These are phyloP conservation scores for Candida sonorensis DNA, from an alignment of 805 yeast genomes.

Conservation along the genomic window DNA sequence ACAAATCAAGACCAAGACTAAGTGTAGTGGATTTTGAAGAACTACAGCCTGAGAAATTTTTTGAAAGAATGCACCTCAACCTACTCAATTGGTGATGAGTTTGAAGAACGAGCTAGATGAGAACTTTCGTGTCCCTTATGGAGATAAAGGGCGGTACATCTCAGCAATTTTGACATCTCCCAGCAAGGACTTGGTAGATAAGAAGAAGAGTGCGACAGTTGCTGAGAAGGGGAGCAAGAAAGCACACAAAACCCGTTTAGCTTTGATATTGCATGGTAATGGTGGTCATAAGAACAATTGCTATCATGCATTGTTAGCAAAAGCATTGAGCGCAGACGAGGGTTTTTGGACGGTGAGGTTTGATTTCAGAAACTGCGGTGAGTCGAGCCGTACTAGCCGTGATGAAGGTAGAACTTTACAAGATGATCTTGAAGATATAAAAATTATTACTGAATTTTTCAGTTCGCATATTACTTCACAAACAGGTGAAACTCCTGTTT, in stretches of 20 bases:
- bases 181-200: no score
- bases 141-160: conserved; percentile 2
- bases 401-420: conserved; percentile 50
- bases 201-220: no score
- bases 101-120: not conserved
- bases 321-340: conserved; percentile 44
- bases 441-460: conserved; percentile 34
- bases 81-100: no score
- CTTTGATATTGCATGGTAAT: conserved; percentile 72
- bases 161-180: conserved; percentile 19
- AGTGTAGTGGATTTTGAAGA: no score
- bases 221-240: no score
- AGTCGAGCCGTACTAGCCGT: conserved; percentile 44
- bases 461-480: conserved; percentile 3
- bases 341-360: conserved; percentile 60
- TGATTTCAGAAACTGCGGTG: conserved; percentile 85
- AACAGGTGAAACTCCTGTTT: conserved; percentile 34
- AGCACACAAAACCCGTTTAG: conserved; percentile 30
- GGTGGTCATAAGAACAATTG: conserved; percentile 81
- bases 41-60: no score
- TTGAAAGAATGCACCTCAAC: no score
- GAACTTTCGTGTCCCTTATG: not conserved
- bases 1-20: no score
- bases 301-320: conserved; percentile 61
- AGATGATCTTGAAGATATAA: conserved; percentile 67